Conservation (phyloP, 2,329 filamentous ascomycete genomes). For the Ophiostoma novo-ulmi region DNA sequence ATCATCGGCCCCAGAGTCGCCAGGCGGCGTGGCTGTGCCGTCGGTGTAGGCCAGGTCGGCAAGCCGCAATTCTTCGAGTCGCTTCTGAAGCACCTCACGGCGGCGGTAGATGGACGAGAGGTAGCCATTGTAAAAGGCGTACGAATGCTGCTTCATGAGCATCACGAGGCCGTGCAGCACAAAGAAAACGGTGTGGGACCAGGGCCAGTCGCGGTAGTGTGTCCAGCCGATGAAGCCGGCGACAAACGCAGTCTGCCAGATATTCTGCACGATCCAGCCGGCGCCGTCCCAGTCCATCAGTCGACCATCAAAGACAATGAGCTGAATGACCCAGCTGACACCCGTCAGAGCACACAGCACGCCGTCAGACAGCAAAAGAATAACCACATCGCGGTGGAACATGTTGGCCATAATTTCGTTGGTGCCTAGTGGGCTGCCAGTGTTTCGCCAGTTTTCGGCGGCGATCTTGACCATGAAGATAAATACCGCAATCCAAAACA, state of each 20-base stretch:
- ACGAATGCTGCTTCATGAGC: slow-evolving; percentile 80
- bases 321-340: slow-evolving; percentile 62
- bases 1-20: background rate
- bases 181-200: slow-evolving; percentile 76
- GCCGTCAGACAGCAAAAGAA: slow-evolving; percentile 59
- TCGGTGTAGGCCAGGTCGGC: background rate
- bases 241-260: slow-evolving; percentile 66
- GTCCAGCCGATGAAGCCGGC: slow-evolving; percentile 59
- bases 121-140: slow-evolving; percentile 73
- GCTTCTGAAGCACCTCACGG: slow-evolving; percentile 41
- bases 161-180: slow-evolving; percentile 69
- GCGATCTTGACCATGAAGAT: slow-evolving; percentile 63
- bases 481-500: slow-evolving; percentile 69
- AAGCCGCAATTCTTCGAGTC: slow-evolving; percentile 36
- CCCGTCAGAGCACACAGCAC: slow-evolving; percentile 62
- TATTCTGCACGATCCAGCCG: slow-evolving; percentile 70
- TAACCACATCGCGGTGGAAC: slow-evolving; percentile 50
- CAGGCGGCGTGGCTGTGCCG: slow-evolving; percentile 21
- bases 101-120: slow-evolving; percentile 56
- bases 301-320: slow-evolving; percentile 51
- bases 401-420: slow-evolving; percentile 69
- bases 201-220: slow-evolving; percentile 69
- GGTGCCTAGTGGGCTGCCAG: slow-evolving; percentile 63
- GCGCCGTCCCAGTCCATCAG: slow-evolving; percentile 58
- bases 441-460: slow-evolving; percentile 61